These are phyloP conservation scores for Trichoderma cornu-damae DNA, from an alignment of 2,329 filamentous ascomycete species.

Conservation along the genomic window DNA sequence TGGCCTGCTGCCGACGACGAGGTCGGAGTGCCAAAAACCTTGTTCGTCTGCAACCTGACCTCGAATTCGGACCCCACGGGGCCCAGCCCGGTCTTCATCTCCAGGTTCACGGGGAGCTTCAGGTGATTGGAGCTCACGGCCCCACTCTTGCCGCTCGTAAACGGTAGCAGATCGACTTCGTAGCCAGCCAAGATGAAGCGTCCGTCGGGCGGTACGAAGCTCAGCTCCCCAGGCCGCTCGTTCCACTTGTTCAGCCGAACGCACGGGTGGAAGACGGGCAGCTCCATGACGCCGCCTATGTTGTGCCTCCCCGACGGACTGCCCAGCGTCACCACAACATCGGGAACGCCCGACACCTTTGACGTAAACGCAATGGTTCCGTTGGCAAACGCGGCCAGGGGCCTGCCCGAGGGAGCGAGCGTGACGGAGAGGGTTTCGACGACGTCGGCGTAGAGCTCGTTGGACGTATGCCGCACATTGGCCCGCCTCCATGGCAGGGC, in stretches of 20 bases:
- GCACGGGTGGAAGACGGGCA: constrained; percentile 94
- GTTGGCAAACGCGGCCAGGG: constrained; percentile 79
- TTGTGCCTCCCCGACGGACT: constrained; percentile 77
- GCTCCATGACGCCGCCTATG: constrained; percentile 67
- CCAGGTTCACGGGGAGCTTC: constrained; percentile 74
- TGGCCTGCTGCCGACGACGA: constrained; percentile 32
- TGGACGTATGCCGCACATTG: constrained; percentile 92
- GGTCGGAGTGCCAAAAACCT: constrained; percentile 49
- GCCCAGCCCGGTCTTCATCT: constrained; percentile 77
- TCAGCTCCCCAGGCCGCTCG: constrained; percentile 83
- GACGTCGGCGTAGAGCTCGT: constrained; percentile 94
- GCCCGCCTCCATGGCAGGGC: constrained; percentile 81
- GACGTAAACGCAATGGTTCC: constrained; percentile 92
- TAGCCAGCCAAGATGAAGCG: constrained; percentile 91
- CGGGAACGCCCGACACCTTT: constrained; percentile 90
- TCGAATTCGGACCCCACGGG: constrained; percentile 78
- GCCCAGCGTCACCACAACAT: constrained; percentile 75
- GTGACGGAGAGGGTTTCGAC: constrained; percentile 86
- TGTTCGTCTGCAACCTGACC: constrained; percentile 68
- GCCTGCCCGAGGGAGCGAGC: constrained; percentile 81
- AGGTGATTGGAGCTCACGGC: constrained; percentile 57
- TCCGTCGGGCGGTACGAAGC: constrained; percentile 92
- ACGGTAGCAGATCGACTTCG: constrained; percentile 82
- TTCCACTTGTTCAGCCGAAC: constrained; percentile 87
- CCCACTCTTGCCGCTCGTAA: constrained; percentile 53